These are phyloP conservation scores for Lagerstroemia fauriei DNA, from an alignment of 441 rosid species.

Conservation along the genomic window DNA sequence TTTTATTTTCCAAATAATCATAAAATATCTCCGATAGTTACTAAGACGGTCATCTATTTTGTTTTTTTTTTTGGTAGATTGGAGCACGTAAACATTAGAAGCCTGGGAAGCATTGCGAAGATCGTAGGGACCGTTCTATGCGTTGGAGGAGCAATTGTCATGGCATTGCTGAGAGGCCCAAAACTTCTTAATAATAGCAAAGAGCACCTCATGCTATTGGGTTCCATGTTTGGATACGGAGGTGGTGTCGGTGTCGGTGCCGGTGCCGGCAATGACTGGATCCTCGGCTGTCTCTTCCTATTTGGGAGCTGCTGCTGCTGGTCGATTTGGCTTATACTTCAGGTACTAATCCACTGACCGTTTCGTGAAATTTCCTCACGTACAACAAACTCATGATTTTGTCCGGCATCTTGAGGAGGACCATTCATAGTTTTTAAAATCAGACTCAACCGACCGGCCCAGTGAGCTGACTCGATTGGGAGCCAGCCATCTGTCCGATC, in stretches of 20 bases:
- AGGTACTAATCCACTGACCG: slow-evolving; percentile 31
- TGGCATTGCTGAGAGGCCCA: slow-evolving; percentile 64
- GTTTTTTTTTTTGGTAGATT: slow-evolving; percentile 35
- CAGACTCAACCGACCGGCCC: too few species aligned
- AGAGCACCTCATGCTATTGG: slow-evolving; percentile 8
- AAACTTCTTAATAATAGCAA: slow-evolving; percentile 42
- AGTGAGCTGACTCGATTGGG: too few species aligned
- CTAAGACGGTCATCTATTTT: neutral
- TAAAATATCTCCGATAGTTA: too few species aligned
- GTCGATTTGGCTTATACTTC: slow-evolving; percentile 64
- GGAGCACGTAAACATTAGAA: slow-evolving; percentile 51
- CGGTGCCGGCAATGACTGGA: neutral
- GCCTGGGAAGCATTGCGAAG: slow-evolving; percentile 60
- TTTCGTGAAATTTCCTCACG: neutral
- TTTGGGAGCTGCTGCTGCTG: slow-evolving; percentile 50
- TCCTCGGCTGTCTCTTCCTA: slow-evolving; percentile 48
- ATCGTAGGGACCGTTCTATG: slow-evolving; percentile 56
- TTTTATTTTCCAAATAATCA: too few species aligned
- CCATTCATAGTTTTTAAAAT: neutral
- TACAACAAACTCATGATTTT: too few species aligned
- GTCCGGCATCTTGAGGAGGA: neutral
- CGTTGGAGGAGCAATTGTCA: slow-evolving; percentile 66
- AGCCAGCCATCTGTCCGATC: too few species aligned
- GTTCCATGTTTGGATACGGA: slow-evolving; percentile 33
- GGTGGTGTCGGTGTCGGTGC: slow-evolving; percentile 30